A percentile compares a stretch with the other conserved stretches of the same genome.
phyloP scores from a whole-genome alignment of 768 basidiomycete species.

The Collybia sordida region DNA sequence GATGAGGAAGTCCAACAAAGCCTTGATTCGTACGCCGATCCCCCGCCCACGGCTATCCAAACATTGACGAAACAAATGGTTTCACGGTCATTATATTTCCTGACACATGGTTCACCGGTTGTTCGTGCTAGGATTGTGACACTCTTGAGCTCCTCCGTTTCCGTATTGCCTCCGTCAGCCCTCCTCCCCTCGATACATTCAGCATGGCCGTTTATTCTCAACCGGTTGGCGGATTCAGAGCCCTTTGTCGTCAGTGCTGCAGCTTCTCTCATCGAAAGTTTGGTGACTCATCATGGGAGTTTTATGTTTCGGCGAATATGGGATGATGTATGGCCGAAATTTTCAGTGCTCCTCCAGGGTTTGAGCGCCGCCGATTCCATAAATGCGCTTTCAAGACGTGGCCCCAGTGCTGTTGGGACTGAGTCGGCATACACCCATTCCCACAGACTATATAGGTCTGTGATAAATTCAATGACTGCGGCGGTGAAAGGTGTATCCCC shows the following conservation, averaged over 20 bases:
- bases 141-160: constrained; percentile 71
- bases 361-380: constrained; percentile 64
- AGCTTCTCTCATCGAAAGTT: constrained; percentile 66
- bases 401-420: constrained; percentile 49
- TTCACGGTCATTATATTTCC: constrained; percentile 82
- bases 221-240: constrained; percentile 73
- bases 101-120: constrained; percentile 85
- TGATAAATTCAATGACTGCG: constrained; percentile 72
- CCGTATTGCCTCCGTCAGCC: constrained; percentile 68
- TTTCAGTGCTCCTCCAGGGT: constrained; percentile 55
- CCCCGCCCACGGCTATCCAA: constrained; percentile 69
- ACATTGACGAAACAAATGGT: constrained; percentile 82
- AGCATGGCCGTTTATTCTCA: constrained; percentile 94
- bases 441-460: constrained; percentile 75
- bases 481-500: constrained; percentile 66
- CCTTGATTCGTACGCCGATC: constrained; percentile 42
- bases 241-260: constrained; percentile 80
- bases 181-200: constrained; percentile 84
- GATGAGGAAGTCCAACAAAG: constrained; percentile 13
- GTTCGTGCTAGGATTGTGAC: constrained; percentile 83
- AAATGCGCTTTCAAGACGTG: constrained; percentile 66
- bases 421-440: constrained; percentile 79
- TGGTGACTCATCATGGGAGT: constrained; percentile 70
- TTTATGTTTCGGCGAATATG: constrained; percentile 87
- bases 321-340: constrained; percentile 93